Evolutionary conservation across 352 stramenopile genomes (phyloP), one percentile per base, ranked within the genome.

Genomic region (Elongisporangium prolatum): DNA sequence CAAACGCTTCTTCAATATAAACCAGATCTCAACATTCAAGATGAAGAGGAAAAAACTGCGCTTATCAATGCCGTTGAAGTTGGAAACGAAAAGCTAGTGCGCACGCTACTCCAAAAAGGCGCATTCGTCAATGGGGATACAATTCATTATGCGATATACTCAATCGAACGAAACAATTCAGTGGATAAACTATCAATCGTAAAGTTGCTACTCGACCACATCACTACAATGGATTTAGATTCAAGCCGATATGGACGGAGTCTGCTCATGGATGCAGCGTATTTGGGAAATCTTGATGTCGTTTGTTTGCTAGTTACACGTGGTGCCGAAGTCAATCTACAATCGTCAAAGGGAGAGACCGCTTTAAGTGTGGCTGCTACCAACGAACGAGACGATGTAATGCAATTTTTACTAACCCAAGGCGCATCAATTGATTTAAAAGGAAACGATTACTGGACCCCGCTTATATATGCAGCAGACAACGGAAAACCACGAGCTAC

Each of bases 101-200:
- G 28, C 28, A 40, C 14, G 28, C 28, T 40, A 40, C 9, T 40
- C 2, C 28, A 13, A 8, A 40, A 40, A 40, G 28, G 28, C 2
- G 28, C 28, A 40, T 40, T 13, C 14, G 28, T 40, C 28, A 13
- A 13, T 40, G 1, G 9, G 28, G 28, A 8, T 2, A 9, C 9
- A 63, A 2, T 21, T 71, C 4, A 56, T 52, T 4, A 47, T 74
- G 6, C 40, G 68, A 14, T 74, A 57, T 47, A 21, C 68, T 14
- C 67, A 74, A 17, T 25, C 63, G 13, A 48, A 60, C 9, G 47
- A 62, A n/a, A 68, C 65, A 4, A 57, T 59, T 8, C 60, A 64
- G 53, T n/a, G 61, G 67, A 9, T 54, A 72, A 24, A 72, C 70
- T 28, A 58, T 54, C 49, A 60, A 70, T 55, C 63, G 69, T 38